Evolutionary conservation across 106 monocot species (phyloP), one percentile per base, ranked within the genome.

Genomic region (Dendrobium chrysotoxum): DNA sequence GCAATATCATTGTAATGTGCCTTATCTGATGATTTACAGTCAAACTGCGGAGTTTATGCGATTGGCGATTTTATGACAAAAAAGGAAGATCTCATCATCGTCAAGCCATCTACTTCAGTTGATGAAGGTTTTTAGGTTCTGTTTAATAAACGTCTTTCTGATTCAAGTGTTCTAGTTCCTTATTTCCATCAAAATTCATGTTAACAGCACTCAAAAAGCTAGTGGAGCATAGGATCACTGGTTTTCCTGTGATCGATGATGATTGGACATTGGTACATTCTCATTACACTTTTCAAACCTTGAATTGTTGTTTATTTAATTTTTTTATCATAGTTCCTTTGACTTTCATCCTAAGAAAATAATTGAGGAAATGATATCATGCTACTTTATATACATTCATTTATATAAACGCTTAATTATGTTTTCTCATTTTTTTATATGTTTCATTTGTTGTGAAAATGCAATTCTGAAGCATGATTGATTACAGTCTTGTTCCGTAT

Each of bases 211-310:
- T 94, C 79, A 83, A 96, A 84, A 82, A 83, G 82, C 84, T 96
- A 78, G 96, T 92, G 76, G 89, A 94, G 80, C 50, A 94, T 45
- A 87, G 90, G 77, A 83, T 94, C 50, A 92, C 90, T 13, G 96
- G 96, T 35, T 94, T 96, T 75, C 96, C 96, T 78, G 96, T 96
- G 18, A 87, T 96, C 73, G 90, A 96, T 84, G 92, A 93, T 83
- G 84, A 90, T 61, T 88, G 96, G 92, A 88, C 86, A 79, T 83
- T 96, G 92, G 96, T 96, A 75, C 40, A 79, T 61, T 70, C 15
- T 79, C 75, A 57, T 64, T 64, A 23, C 20, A 47, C 38, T 31
- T 65, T 41, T 74, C 7, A 41, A 74, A 74, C 71, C 10, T 64
- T 28, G 28, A 68, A 68, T 3, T 31, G 30, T 71, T 71, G 3